Evolutionary conservation across 352 stramenopile genomes (phyloP).

Genomic region (Saprolegnia parasitica): DNA sequence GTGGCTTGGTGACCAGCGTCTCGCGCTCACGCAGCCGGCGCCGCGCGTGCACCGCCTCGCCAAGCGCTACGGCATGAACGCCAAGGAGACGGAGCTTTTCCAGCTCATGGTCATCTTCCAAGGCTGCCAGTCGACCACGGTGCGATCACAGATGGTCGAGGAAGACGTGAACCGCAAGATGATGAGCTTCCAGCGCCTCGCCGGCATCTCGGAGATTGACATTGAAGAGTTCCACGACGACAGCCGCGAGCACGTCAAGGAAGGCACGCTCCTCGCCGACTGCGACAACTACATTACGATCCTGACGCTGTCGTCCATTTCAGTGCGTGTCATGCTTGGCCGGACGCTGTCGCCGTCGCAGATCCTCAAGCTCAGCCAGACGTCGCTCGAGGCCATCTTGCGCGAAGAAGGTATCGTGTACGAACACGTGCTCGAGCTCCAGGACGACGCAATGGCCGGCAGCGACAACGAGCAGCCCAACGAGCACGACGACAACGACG

Average conservation of each 20-base stretch:
- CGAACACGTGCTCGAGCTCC: constrained; percentile 46
- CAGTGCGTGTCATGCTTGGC: constrained; percentile 69
- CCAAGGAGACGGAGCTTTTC: constrained; percentile 67
- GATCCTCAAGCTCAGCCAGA: constrained; percentile 81
- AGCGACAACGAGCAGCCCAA: not conserved
- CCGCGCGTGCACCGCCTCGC: constrained; percentile 57
- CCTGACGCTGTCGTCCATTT: constrained; percentile 77
- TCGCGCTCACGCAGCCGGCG: constrained; percentile 37
- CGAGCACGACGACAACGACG: constrained; percentile 6
- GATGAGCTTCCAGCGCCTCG: constrained; percentile 67
- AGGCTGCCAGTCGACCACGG: constrained; percentile 77
- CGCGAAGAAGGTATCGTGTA: constrained; percentile 67
- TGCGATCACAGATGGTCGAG: constrained; percentile 80
- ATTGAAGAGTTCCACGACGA: constrained; percentile 81
- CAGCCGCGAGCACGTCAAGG: constrained; percentile 80
- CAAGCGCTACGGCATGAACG: constrained; percentile 66
- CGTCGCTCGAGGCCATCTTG: constrained; percentile 69
- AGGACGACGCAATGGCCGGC: constrained; percentile 28
- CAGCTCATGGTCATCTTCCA: constrained; percentile 80
- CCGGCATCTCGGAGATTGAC: constrained; percentile 81
- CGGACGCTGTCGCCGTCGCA: constrained; percentile 73
- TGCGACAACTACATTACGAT: constrained; percentile 76
- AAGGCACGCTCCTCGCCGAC: constrained; percentile 79
- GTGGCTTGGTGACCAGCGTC: constrained; percentile 47
- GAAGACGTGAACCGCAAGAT: constrained; percentile 73